Conservation (phyloP, 2,329 filamentous ascomycete species). For the Alternaria incomplexa region DNA sequence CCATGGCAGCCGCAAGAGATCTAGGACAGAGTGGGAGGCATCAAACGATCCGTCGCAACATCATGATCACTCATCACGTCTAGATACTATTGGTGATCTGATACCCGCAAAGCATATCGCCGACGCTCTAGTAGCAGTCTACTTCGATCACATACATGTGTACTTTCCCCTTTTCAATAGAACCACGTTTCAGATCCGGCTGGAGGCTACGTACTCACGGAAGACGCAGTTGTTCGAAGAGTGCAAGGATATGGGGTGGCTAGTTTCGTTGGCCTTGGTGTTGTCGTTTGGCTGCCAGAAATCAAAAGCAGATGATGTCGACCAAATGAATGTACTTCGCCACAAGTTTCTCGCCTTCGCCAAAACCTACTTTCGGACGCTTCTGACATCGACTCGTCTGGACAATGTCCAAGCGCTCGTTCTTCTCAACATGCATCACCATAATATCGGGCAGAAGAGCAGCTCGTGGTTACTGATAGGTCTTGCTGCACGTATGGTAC, state of each 20-base stretch:
- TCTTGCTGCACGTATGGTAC: slow-evolving; percentile 49
- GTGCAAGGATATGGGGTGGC: slow-evolving; percentile 50
- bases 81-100: slow-evolving; percentile 26
- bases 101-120: slow-evolving; percentile 47
- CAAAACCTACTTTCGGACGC: slow-evolving; percentile 44
- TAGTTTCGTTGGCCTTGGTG: slow-evolving; percentile 51
- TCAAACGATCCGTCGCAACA: slow-evolving; percentile 17
- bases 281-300: slow-evolving; percentile 52
- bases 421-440: slow-evolving; percentile 51
- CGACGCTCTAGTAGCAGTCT: slow-evolving; percentile 49
- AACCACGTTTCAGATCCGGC: slow-evolving; percentile 49
- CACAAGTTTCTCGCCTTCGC: slow-evolving; percentile 37
- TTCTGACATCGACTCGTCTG: slow-evolving; percentile 48
- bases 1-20: slow-evolving; percentile 23
- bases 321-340: slow-evolving; percentile 24
- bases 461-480: slow-evolving; percentile 52
- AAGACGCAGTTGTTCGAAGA: slow-evolving; percentile 25
- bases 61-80: not conserved
- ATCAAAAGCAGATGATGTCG: slow-evolving; percentile 40
- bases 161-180: slow-evolving; percentile 49
- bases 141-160: slow-evolving; percentile 50
- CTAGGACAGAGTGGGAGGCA: slow-evolving; percentile 21
- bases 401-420: slow-evolving; percentile 53
- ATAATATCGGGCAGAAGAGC: slow-evolving; percentile 52
- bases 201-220: slow-evolving; percentile 49